phyloP scores from a whole-genome alignment of 2,329 filamentous ascomycete genomes.

The Pestalotiopsis sp. region DNA sequence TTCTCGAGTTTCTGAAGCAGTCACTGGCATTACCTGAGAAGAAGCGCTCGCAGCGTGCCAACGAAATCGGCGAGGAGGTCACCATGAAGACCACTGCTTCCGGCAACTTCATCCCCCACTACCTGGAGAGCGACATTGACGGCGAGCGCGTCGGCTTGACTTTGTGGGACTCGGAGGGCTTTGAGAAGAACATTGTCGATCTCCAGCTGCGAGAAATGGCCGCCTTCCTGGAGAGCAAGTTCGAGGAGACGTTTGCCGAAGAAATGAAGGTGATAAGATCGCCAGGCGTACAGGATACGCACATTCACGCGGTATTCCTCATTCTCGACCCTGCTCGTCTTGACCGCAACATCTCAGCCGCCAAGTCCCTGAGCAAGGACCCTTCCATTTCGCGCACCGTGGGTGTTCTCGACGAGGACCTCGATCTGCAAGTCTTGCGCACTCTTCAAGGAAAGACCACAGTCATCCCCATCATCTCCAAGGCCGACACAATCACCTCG shows the following conservation, averaged over 20 bases:
- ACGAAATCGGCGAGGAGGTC: constrained; percentile 59
- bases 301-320: constrained; percentile 95
- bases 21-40: constrained; percentile 81
- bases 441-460: constrained; percentile 91
- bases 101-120: constrained; percentile 82
- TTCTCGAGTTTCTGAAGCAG: constrained; percentile 91
- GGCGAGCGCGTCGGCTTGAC: constrained; percentile 89
- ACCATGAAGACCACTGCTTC: constrained; percentile 53
- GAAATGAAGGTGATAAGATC: constrained; percentile 97
- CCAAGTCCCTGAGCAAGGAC: constrained; percentile 47
- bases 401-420: constrained; percentile 80
- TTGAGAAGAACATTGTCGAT: constrained; percentile 94
- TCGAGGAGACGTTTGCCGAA: constrained; percentile 95
- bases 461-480: constrained; percentile 92
- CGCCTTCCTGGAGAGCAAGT: constrained; percentile 94
- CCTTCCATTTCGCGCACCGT: constrained; percentile 53
- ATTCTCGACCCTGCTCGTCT: constrained; percentile 86
- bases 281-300: constrained; percentile 90
- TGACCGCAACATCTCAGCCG: constrained; percentile 76
- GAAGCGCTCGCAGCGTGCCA: constrained; percentile 63
- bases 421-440: constrained; percentile 88
- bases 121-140: constrained; percentile 93
- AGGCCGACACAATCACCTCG: constrained; percentile 95
- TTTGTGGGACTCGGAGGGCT: constrained; percentile 92
- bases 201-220: constrained; percentile 91